Base-by-base conservation (phyloP, 176 grass and related monocot species). In the Tillandsia fasciculata region DNA sequence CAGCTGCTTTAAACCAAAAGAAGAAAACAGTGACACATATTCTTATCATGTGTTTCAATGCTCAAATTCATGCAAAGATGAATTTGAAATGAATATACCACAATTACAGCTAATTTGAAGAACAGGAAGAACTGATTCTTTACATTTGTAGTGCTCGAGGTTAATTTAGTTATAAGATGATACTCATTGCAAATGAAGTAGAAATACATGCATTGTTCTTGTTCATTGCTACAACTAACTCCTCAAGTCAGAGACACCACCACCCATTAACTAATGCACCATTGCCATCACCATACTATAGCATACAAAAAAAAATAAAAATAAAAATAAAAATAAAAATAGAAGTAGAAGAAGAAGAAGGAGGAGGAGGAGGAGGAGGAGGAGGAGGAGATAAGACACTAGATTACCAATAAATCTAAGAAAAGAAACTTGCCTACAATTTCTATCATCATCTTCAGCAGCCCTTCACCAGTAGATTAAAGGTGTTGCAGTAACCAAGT, bases 271-370 rank as follows among this genome's bases (percentile, higher is more conserved):
- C 50, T 22, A 9, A 67, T 64, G 51, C 10, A 79, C 69, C n/a
- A 54, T 68, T 48, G 74, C 68, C 61, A 57, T 59, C 68, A 67
- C 51, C 78, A 68, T 74, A 74, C 71, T 81, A 69, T 57, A 81
- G 74, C 18, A 69, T 29, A 72, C 48, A 54, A 59, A 74, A 49
- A 63, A 24, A 67, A n/a, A n/a, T n/a, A n/a, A n/a, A n/a, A n/a
- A n/a, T n/a, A n/a, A n/a, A 67, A 56, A 66, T 15, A 66, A 27
- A 66, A 13, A 67, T 13, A 67, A n/a, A 67, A 67, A 33, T 14
- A 9, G 14, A 67, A 33, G 28, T 49, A 59, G 63, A 49, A 61
- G 23, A 24, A 67, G 57, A 49, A 20, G n/a, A n/a, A n/a, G n/a
- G n/a, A n/a, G n/a, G n/a, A n/a, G n/a, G n/a, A 65, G 11, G 47